These are phyloP conservation scores for Colletotrichum musae DNA, from an alignment of 2,329 filamentous ascomycete species.

Conservation along the genomic window DNA sequence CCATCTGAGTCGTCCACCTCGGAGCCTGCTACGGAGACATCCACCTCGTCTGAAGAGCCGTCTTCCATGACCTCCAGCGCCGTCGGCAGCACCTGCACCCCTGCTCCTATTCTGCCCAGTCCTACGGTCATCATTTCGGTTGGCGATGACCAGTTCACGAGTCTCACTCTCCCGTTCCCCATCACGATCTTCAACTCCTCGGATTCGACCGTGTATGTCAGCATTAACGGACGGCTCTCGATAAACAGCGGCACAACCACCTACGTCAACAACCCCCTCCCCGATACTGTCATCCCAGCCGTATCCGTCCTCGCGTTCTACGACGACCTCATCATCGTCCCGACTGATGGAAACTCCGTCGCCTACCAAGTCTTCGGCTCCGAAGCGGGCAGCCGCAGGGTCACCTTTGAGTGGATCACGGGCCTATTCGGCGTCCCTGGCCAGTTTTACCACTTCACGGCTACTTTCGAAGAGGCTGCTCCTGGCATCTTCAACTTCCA, in stretches of 20 bases:
- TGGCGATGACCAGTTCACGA: not conserved
- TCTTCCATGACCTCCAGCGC: not conserved
- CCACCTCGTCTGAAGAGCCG: not conserved
- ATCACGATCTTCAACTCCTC: not conserved
- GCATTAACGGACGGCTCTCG: slow-evolving; percentile 11
- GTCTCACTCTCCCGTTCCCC: not conserved
- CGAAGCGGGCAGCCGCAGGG: not conserved
- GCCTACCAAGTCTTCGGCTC: not conserved
- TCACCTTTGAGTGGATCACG: slow-evolving; percentile 5
- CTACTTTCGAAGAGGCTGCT: slow-evolving; percentile 8
- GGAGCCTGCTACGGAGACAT: not conserved
- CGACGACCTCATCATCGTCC: not conserved
- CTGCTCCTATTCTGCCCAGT: not conserved
- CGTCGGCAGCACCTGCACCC: not conserved
- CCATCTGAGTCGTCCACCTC: not conserved
- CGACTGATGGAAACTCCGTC: not conserved
- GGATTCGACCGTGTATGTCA: slow-evolving; percentile 1
- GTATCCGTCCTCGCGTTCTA: slow-evolving; percentile 5
- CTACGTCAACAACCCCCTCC: not conserved
- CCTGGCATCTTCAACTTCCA: slow-evolving; percentile 1
- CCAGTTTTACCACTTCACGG: slow-evolving; percentile 11
- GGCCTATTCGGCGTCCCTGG: not conserved
- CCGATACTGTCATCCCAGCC: not conserved
- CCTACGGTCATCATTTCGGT: not conserved
- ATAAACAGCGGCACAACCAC: not conserved